A percentile compares a stretch with the other conserved stretches of the same genome.
Conservation (phyloP, 805 yeast species). For the Clavispora asparagi region DNA sequence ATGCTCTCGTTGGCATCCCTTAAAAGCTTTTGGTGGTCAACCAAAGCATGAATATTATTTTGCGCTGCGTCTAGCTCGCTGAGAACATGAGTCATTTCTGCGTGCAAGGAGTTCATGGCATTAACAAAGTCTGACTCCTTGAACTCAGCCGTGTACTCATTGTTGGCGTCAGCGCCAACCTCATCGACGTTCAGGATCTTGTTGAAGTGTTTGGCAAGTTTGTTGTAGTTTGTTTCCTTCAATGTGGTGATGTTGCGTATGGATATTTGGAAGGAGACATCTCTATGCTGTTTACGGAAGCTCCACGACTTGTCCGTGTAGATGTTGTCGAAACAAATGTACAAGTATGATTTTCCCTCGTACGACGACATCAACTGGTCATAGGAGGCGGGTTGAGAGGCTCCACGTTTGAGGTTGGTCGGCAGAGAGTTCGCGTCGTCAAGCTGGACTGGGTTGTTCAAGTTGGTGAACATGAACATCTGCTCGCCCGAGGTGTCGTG, state of each 20-base stretch:
- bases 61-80: constrained; percentile 28
- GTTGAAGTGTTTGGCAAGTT: constrained; percentile 31
- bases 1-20: constrained; percentile 37
- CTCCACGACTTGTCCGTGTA: constrained; percentile 40
- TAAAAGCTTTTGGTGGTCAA: constrained; percentile 29
- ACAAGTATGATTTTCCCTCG: constrained; percentile 24
- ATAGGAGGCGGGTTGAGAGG: constrained; percentile 3
- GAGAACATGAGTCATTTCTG: constrained; percentile 26
- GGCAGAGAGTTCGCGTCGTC: constrained; percentile 1
- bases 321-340: constrained; percentile 39
- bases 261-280: constrained; percentile 30
- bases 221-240: constrained; percentile 31
- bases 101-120: constrained; percentile 23
- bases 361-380: constrained; percentile 15
- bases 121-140: constrained; percentile 30
- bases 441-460: constrained; percentile 24
- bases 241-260: constrained; percentile 31
- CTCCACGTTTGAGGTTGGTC: constrained; percentile 2
- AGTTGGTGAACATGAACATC: constrained; percentile 32
- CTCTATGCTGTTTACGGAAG: constrained; percentile 27
- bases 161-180: constrained; percentile 4
- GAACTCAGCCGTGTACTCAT: constrained; percentile 13
- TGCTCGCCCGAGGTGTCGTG: constrained; percentile 26
- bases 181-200: constrained; percentile 6
- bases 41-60: constrained; percentile 20